These are phyloP conservation scores for Xylaria hypoxylon DNA, from an alignment of 2,329 filamentous ascomycete genomes.

Conservation along the genomic window DNA sequence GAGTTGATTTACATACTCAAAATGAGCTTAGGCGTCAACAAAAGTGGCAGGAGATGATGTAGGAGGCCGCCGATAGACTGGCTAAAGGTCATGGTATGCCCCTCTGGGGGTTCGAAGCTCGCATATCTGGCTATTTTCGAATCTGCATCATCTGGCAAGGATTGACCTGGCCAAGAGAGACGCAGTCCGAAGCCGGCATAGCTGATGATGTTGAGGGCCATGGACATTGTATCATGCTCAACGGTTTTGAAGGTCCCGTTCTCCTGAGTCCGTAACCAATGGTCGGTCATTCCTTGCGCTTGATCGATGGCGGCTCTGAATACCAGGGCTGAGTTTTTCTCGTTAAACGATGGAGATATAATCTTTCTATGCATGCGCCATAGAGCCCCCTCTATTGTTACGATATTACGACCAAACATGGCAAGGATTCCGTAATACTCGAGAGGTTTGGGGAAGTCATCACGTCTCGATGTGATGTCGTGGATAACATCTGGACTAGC, in stretches of 20 bases:
- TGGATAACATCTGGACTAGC: conserved; percentile 73
- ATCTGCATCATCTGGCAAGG: conserved; percentile 57
- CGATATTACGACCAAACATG: conserved; percentile 77
- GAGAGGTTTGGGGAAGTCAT: conserved; percentile 78
- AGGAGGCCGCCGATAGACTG: conserved; percentile 71
- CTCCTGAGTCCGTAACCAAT: conserved; percentile 61
- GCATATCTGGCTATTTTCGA: conserved; percentile 60
- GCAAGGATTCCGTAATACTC: conserved; percentile 69
- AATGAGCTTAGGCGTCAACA: conserved; percentile 69
- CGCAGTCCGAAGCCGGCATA: conserved; percentile 77
- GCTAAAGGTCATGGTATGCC: conserved; percentile 74
- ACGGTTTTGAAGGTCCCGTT: conserved; percentile 65
- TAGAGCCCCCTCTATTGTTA: conserved; percentile 74
- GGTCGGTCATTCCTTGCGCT: conserved; percentile 69
- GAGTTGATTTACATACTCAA: conserved; percentile 55
- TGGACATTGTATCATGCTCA: conserved; percentile 74
- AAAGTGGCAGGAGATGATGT: conserved; percentile 71
- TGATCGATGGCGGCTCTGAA: conserved; percentile 73
- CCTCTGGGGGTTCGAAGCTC: conserved; percentile 58
- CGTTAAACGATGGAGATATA: conserved; percentile 78
- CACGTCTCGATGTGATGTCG: conserved; percentile 73
- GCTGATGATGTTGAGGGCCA: conserved; percentile 67
- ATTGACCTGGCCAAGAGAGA: conserved; percentile 73
- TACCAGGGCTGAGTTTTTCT: conserved; percentile 77
- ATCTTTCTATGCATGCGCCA: conserved; percentile 82